phyloP scores from a whole-genome alignment of 176 grass and related monocot genomes.

The Lolium rigidum region DNA sequence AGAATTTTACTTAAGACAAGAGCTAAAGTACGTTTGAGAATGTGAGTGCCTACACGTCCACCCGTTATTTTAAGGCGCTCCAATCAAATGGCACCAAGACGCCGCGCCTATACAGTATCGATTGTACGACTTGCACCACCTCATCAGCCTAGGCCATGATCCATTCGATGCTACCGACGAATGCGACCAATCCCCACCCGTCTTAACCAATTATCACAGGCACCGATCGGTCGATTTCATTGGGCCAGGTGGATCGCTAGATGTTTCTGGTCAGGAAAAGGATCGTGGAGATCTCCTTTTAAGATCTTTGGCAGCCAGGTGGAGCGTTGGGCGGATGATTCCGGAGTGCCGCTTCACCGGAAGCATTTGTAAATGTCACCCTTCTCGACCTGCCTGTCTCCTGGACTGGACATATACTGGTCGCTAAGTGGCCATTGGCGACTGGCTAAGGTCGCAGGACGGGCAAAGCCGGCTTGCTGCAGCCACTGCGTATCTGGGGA shows the following conservation, averaged over 20 bases:
- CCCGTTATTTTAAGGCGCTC: no score
- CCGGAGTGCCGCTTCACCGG: not conserved
- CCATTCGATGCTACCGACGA: not conserved
- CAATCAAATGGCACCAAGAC: no score
- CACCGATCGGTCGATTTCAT: not conserved
- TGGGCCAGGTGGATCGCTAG: not conserved
- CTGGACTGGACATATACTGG: not conserved
- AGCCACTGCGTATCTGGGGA: no score
- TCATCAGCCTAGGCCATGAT: no score
- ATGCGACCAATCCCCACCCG: not conserved
- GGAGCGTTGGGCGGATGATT: not conserved
- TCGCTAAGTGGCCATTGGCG: not conserved
- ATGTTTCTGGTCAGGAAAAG: not conserved
- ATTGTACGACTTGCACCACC: no score
- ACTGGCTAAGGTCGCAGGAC: not conserved
- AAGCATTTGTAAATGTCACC: not conserved
- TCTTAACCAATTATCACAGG: not conserved
- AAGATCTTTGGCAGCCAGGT: not conserved
- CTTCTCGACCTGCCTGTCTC: not conserved
- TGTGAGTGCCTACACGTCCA: no score
- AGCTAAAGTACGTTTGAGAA: no score
- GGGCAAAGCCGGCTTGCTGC: no score
- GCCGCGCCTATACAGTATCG: no score
- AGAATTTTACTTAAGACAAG: no score
- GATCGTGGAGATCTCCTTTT: not conserved